Evolutionary conservation across 345 rosid species (phyloP), one percentile per base, ranked within the genome.

Genomic region (Euclidium syriacum): DNA sequence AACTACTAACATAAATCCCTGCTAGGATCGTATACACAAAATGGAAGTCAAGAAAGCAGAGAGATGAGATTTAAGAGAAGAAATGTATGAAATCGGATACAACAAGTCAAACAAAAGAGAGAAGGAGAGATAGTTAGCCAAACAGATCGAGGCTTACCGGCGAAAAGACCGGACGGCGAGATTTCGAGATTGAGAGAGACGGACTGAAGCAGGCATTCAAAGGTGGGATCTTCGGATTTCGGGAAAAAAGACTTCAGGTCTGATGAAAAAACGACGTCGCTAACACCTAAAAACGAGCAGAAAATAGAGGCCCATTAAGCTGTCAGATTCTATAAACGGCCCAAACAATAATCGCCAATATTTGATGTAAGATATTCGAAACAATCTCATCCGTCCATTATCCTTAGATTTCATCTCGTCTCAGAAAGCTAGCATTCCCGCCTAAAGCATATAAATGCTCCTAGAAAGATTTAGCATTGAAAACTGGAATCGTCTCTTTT

Each of bases 341-440:
- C 48, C 49, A 18, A 4, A 12, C 2, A 7, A 2, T 1, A 16
- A 18, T n/a, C 7, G n/a, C n/a, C 9, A 35, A 22, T n/a, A n/a
- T n/a, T n/a, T n/a, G n/a, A n/a, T n/a, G 15, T 2, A 1, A 25
- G 53, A 30, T 52, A n/a, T n/a, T n/a, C n/a, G n/a, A n/a, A n/a
- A n/a, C n/a, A n/a, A n/a, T n/a, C n/a, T n/a, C n/a, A n/a, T n/a
- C n/a, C n/a, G n/a, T n/a, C n/a, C n/a, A n/a, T n/a, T n/a, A n/a
- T n/a, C n/a, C n/a, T n/a, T n/a, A n/a, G n/a, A n/a, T n/a, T n/a
- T n/a, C n/a, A n/a, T n/a, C n/a, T n/a, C n/a, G n/a, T n/a, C n/a
- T n/a, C n/a, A n/a, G n/a, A n/a, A n/a, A n/a, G n/a, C n/a, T n/a
- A 50, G 23, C 40, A 22, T 38, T 52, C 61, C 69, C 61, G 52